A percentile compares a stretch with the other conserved stretches of the same genome.
Evolutionary conservation across 2,329 filamentous ascomycete genomes (phyloP).

Genomic region (Septoria petroselini): DNA sequence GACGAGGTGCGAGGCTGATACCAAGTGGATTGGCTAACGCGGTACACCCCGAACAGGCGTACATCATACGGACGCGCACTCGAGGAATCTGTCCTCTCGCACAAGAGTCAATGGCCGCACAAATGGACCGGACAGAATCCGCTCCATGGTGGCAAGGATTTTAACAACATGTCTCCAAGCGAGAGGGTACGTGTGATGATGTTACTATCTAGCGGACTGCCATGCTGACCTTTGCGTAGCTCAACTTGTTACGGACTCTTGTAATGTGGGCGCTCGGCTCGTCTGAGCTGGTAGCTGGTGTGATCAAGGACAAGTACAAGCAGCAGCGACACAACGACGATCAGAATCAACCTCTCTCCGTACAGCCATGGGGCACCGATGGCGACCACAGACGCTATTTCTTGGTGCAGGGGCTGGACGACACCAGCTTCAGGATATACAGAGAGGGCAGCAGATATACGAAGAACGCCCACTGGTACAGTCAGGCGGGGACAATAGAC

Average conservation of each 20-base stretch:
- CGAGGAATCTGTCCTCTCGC: slow-evolving; percentile 83
- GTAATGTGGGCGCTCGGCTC: slow-evolving; percentile 86
- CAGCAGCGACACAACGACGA: slow-evolving; percentile 74
- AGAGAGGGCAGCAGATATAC: slow-evolving; percentile 83
- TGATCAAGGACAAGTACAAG: slow-evolving; percentile 87
- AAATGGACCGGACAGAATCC: slow-evolving; percentile 83
- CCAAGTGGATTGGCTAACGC: slow-evolving; percentile 39
- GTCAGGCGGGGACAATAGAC: slow-evolving; percentile 83
- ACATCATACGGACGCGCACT: slow-evolving; percentile 90
- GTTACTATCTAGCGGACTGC: not conserved
- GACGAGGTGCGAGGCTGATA: too few relatives aligned
- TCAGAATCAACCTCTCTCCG: slow-evolving; percentile 79
- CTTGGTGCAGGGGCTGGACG: slow-evolving; percentile 87
- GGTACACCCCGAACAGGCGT: slow-evolving; percentile 55
- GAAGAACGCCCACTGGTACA: slow-evolving; percentile 78
- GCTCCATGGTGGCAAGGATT: slow-evolving; percentile 73
- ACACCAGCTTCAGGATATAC: slow-evolving; percentile 91
- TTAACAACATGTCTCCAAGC: slow-evolving; percentile 75
- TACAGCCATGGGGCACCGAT: slow-evolving; percentile 87
- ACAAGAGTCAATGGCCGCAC: slow-evolving; percentile 83
- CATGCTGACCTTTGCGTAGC: slow-evolving; percentile 51
- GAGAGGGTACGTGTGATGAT: slow-evolving; percentile 63
- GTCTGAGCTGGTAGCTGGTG: slow-evolving; percentile 74
- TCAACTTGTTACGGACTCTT: slow-evolving; percentile 77
- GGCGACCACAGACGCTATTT: slow-evolving; percentile 91